A percentile compares a stretch with the other conserved stretches of the same genome.
Evolutionary conservation across 768 basidiomycete species (phyloP).

Genomic region (Coprinopsis strossmayeri): DNA sequence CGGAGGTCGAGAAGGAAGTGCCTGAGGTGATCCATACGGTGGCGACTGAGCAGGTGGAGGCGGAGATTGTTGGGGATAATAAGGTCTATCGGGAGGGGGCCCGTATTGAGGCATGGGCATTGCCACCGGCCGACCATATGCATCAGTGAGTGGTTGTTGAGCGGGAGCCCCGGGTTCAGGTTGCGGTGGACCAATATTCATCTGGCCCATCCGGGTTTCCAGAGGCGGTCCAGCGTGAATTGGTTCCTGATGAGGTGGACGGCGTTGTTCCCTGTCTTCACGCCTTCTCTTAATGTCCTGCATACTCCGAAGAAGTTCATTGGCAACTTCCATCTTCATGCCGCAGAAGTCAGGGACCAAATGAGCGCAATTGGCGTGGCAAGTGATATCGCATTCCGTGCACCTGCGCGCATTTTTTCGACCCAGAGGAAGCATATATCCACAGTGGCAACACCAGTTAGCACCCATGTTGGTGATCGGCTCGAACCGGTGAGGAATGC

Average conservation of each 20-base stretch:
- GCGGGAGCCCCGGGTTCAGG: slow-evolving; percentile 22
- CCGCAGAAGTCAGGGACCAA: slow-evolving; percentile 99
- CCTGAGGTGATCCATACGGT: slow-evolving; percentile 16
- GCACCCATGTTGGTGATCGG: slow-evolving; percentile 94
- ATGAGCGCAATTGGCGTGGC: slow-evolving; percentile 96
- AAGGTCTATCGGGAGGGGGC: slow-evolving; percentile 36
- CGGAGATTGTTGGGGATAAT: slow-evolving; percentile 23
- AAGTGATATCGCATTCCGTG: slow-evolving; percentile 93
- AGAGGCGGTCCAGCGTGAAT: slow-evolving; percentile 26
- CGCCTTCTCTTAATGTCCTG: slow-evolving; percentile 82
- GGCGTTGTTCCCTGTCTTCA: slow-evolving; percentile 34
- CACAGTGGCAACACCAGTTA: slow-evolving; percentile 99
- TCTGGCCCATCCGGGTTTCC: slow-evolving; percentile 20
- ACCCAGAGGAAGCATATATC: slow-evolving; percentile 94
- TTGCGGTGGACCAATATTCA: slow-evolving; percentile 1
- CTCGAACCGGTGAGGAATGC: slow-evolving; percentile 97
- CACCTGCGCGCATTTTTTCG: slow-evolving; percentile 96
- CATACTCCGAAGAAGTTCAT: slow-evolving; percentile 84
- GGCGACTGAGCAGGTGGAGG: slow-evolving; percentile 21
- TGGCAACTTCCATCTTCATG: slow-evolving; percentile 99
- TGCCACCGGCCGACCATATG: slow-evolving; percentile 31
- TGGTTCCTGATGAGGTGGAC: slow-evolving; percentile 29
- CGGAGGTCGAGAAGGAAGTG: slow-evolving; percentile 32
- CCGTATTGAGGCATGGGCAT: slow-evolving; percentile 28
- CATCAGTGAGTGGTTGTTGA: slow-evolving; percentile 25